Evolutionary conservation across 2,329 filamentous ascomycete species (phyloP).

Genomic region (Dichotomopilus funicola): DNA sequence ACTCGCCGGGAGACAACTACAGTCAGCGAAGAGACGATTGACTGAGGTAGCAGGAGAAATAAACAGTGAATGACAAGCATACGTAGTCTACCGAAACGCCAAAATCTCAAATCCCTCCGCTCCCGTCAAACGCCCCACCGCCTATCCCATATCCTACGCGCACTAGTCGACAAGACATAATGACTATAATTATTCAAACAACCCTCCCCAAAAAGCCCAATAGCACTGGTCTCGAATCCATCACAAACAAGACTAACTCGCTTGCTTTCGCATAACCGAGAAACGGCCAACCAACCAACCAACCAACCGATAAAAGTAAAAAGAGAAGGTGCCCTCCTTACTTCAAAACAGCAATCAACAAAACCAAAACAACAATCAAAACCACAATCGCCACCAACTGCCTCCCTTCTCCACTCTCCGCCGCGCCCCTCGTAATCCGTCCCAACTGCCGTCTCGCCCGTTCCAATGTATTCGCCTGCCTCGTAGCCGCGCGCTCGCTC

Average conservation of each 20-base stretch:
- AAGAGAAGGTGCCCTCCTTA: constrained; percentile 29
- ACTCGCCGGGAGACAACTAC: too few relatives aligned
- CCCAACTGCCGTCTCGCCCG: constrained; percentile 67
- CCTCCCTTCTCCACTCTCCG: constrained; percentile 82
- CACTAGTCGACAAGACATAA: too few relatives aligned
- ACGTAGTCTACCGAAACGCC: neutral
- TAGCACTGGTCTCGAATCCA: too few relatives aligned
- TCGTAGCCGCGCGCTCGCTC: constrained; percentile 73
- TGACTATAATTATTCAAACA: too few relatives aligned
- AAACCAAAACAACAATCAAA: constrained; percentile 72
- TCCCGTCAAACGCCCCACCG: too few relatives aligned
- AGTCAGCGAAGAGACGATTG: too few relatives aligned
- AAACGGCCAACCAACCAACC: neutral
- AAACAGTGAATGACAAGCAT: neutral
- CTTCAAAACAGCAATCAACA: constrained; percentile 78
- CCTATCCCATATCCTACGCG: too few relatives aligned
- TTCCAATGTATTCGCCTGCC: constrained; percentile 70
- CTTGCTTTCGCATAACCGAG: too few relatives aligned
- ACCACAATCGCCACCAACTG: constrained; percentile 77
- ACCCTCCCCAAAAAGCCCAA: too few relatives aligned
- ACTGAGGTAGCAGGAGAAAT: neutral
- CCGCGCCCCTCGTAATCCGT: constrained; percentile 64
- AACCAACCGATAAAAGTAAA: neutral
- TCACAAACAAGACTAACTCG: too few relatives aligned
- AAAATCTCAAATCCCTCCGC: neutral